Evolutionary conservation across 2,329 filamentous ascomycete genomes (phyloP).

Genomic region (Microthyrium microscopicum): DNA sequence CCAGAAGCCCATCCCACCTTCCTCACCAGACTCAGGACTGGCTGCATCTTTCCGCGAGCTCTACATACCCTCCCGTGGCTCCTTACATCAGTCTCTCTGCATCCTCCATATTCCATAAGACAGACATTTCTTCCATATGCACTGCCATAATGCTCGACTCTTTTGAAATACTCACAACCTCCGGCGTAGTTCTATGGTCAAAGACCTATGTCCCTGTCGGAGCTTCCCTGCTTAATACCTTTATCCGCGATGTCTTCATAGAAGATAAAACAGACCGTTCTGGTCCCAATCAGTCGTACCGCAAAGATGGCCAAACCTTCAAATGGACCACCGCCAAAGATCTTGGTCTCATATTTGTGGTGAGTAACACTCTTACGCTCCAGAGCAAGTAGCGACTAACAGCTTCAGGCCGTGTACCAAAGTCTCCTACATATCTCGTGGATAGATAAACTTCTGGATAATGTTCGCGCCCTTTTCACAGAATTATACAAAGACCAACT

Average conservation of each 20-base stretch:
- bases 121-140: conserved; percentile 1
- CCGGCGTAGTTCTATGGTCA: conserved; percentile 93
- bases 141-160: conserved; percentile 62
- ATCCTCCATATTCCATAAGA: background rate
- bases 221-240: conserved; percentile 73
- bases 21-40: too few relatives aligned
- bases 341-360: conserved; percentile 86
- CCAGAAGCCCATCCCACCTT: too few relatives aligned
- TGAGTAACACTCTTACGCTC: conserved; percentile 25
- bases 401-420: conserved; percentile 73
- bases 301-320: conserved; percentile 81
- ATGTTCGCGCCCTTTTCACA: conserved; percentile 82
- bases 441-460: conserved; percentile 93
- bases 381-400: background rate
- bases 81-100: conserved; percentile 1
- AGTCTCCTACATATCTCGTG: conserved; percentile 88
- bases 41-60: too few relatives aligned
- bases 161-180: conserved; percentile 92
- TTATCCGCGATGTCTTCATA: conserved; percentile 95
- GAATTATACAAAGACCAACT: conserved; percentile 81
- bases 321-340: conserved; percentile 92
- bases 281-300: conserved; percentile 52
- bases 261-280: conserved; percentile 38
- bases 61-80: too few relatives aligned
- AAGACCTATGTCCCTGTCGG: conserved; percentile 67